Evolutionary conservation across 352 stramenopile species (phyloP).

Genomic region (Globisporangium sylvaticum): DNA sequence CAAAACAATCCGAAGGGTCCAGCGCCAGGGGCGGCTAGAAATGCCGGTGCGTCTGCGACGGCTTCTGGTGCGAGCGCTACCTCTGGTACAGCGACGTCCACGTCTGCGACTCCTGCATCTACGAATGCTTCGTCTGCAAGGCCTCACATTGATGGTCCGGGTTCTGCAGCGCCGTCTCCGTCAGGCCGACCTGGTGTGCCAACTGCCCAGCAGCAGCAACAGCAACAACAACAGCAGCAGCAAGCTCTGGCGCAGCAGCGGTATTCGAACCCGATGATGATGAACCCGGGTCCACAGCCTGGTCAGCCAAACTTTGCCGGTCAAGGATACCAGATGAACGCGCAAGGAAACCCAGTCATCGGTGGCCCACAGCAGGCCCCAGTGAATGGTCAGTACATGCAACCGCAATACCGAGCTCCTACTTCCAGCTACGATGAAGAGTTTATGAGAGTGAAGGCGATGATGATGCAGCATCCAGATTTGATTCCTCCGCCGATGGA

Average conservation of each 20-base stretch:
- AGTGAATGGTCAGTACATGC: constrained; percentile 60
- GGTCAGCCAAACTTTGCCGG: constrained; percentile 29
- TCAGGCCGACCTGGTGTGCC: constrained; percentile 17
- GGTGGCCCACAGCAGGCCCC: constrained; percentile 25
- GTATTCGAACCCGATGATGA: constrained; percentile 76
- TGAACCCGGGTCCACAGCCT: constrained; percentile 47
- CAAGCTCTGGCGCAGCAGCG: constrained; percentile 22
- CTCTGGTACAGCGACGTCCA: constrained; percentile 11
- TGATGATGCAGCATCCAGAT: constrained; percentile 87
- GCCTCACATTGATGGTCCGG: constrained; percentile 55
- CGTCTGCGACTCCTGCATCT: constrained; percentile 24
- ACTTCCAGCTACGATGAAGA: constrained; percentile 83
- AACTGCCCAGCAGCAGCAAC: constrained; percentile 18
- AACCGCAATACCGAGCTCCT: constrained; percentile 52
- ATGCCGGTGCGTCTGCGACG: constrained; percentile 2
- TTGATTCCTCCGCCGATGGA: constrained; percentile 85
- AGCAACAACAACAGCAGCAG: background rate
- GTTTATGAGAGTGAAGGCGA: constrained; percentile 82
- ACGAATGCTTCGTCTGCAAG: constrained; percentile 60
- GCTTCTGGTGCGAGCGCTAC: constrained; percentile 20
- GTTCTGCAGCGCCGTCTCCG: constrained; percentile 17
- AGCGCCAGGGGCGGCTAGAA: constrained; percentile 9
- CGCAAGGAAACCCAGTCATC: constrained; percentile 32
- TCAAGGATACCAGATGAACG: constrained; percentile 63
- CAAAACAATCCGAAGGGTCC: constrained; percentile 5